Evolutionary conservation across 2,329 filamentous ascomycete species (phyloP), one percentile per base, ranked within the genome.

Genomic region (Arthrobotrys conoides): DNA sequence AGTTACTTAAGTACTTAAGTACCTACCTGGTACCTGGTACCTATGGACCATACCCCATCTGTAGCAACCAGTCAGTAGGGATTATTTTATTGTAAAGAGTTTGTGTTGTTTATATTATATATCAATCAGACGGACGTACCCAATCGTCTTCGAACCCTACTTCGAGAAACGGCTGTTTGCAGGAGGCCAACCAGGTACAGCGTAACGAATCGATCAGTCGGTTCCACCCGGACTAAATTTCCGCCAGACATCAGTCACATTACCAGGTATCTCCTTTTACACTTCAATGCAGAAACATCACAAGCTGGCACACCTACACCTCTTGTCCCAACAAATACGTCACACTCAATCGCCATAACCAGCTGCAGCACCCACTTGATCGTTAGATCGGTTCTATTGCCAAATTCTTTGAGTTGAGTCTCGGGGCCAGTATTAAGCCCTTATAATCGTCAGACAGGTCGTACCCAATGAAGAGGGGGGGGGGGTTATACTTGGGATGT

Each of bases 341-440:
- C 81, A 36, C 80, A 80, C 51, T 82, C 80, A 22, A 82, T 57
- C 2, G 81, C 81, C 80, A 82, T 82, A n/a, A 80, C 77, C 46
- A 82, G 38, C 51, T 82, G 81, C 30, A 81, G 51, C 24, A 82
- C 24, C 81, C 81, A 82, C 36, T 81, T 81, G 20, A 82, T 78
- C 6, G 81, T 82, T 66, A 82, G 63, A 49, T 82, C 81, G 3
- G 81, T 82, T 46, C 81, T 55, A 44, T 82, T 81, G 12, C 81
- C 81, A 36, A 82, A 81, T 38, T 70, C 70, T 20, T 71, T 66
- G n/a, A 82, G 65, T 18, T 82, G 81, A 3, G 71, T 80, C 53
- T 81, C 79, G 3, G 77, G 79, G 1, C 81, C 76, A 22, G 51
- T 69, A 68, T 81, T 82, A 8, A 80, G 38, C 41, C 80, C 76